Evolutionary conservation across 1,139 yeast genomes (phyloP), one percentile per base, ranked within the genome.

Genomic region (Pichia sp.): DNA sequence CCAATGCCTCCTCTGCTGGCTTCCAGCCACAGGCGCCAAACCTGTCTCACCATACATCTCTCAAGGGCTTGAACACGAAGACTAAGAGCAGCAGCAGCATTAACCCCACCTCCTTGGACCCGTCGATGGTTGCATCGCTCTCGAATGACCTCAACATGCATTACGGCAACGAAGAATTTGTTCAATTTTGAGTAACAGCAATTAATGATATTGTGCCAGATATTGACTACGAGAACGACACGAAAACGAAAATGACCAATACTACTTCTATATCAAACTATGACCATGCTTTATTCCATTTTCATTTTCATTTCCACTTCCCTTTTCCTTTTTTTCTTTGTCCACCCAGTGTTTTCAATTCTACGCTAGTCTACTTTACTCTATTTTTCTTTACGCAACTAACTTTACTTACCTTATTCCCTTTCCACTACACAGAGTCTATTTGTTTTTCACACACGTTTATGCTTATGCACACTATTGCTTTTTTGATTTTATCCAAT

Each of bases 121-220:
- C 45, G 21, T 23, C 45, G n/a, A 22, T 47, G 40, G 40, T 41
- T 19, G 26, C 49, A 6, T 39, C 49, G 16, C 26, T 47, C 22
- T 30, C 49, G 9, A 40, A 19, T 19, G 49, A 47, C 37, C 25
- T 47, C 16, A 41, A 40, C 36, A 47, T 47, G 49, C 51, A 45
- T 23, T 41, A 22, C 23, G 42, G 9, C 25, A 49, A 44, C 42
- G 51, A 49, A 40, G 51, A 49, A 40, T 45, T 12, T 45, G 42
- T 49, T 10, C 44, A 39, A 45, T 41, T 49, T 25, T 49, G 30
- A 28, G 4, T 12, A 13, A 36, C 13, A 13, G 5, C 19, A 26
- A n/a, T n/a, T n/a, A n/a, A 25, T 6, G 28, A 25, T 25, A 25
- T 25, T 25, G 28, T 25, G 6, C 28, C 6, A 9, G 28, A 25